Evolutionary conservation across 2,329 filamentous ascomycete genomes (phyloP).

Genomic region (Hymenotorrendiella dingleyae): DNA sequence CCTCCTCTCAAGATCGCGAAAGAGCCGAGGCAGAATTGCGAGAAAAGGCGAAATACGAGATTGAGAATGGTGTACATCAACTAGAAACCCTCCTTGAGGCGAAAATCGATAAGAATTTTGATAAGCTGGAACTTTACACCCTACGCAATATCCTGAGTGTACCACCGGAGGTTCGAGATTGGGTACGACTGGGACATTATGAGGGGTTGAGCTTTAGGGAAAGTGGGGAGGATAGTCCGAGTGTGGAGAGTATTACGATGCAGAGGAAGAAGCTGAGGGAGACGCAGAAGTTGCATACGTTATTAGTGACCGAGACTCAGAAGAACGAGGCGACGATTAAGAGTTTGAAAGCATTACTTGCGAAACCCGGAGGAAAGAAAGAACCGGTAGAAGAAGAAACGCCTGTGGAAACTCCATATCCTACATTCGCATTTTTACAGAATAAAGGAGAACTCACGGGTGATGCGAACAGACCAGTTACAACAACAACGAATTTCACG

Average conservation of each 20-base stretch:
- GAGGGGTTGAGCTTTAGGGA: constrained; percentile 39
- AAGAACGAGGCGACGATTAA: constrained; percentile 67
- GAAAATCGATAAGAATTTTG: constrained; percentile 78
- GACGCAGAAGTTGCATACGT: constrained; percentile 67
- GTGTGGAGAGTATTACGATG: constrained; percentile 61
- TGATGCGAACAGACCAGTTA: constrained; percentile 51
- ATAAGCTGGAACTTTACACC: constrained; percentile 84
- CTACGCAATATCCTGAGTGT: constrained; percentile 79
- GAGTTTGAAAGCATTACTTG: constrained; percentile 55
- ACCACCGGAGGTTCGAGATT: constrained; percentile 64
- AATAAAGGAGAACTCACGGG: constrained; percentile 45
- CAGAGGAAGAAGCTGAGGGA: constrained; percentile 71
- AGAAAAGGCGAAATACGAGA: constrained; percentile 57
- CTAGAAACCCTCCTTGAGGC: constrained; percentile 76
- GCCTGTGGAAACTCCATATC: constrained; percentile 15
- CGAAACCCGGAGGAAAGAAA: constrained; percentile 39
- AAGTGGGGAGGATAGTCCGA: constrained; percentile 40
- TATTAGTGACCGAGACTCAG: constrained; percentile 62
- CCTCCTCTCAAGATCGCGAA: constrained; percentile 35
- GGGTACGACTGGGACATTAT: constrained; percentile 82
- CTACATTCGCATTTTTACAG: constrained; percentile 50
- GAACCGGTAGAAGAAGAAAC: constrained; percentile 14
- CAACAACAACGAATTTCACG: constrained; percentile 70
- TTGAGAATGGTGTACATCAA: constrained; percentile 83
- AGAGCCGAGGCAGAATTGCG: constrained; percentile 36